A percentile compares a stretch with the other conserved stretches of the same genome.
phyloP scores from a whole-genome alignment of 2,329 filamentous ascomycete species.

The Fusarium sororula region DNA sequence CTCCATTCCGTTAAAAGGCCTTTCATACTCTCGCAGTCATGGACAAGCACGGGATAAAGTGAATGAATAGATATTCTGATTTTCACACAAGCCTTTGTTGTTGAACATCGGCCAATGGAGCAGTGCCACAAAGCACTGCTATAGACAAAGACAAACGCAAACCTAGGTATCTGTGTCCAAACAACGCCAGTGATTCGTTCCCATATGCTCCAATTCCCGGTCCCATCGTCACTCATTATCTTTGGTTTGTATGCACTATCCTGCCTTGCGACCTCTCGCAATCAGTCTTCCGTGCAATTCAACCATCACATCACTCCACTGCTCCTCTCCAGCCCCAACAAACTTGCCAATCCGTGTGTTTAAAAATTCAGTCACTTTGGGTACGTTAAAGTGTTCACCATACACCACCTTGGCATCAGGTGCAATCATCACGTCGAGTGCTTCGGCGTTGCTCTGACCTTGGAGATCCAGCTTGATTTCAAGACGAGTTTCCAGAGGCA shows the following conservation, averaged over 20 bases:
- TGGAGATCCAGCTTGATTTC: slow-evolving; percentile 67
- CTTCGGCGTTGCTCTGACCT: slow-evolving; percentile 55
- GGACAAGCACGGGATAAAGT: neutral
- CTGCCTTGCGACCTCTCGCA: slow-evolving; percentile 62
- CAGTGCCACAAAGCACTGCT: neutral
- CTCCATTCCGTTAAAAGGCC: neutral
- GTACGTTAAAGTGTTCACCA: slow-evolving; percentile 79
- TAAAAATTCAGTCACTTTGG: slow-evolving; percentile 79
- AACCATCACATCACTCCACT: slow-evolving; percentile 65
- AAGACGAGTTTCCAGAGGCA: slow-evolving; percentile 73
- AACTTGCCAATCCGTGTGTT: slow-evolving; percentile 59
- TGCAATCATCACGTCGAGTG: slow-evolving; percentile 63
- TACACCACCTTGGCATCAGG: slow-evolving; percentile 73
- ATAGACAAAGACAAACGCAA: slow-evolving; percentile 25
- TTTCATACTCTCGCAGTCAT: neutral
- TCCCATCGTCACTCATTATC: slow-evolving; percentile 45
- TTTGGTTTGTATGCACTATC: neutral
- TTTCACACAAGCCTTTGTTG: slow-evolving; percentile 11
- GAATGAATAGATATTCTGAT: neutral
- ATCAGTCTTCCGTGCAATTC: slow-evolving; percentile 66
- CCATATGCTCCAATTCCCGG: slow-evolving; percentile 23
- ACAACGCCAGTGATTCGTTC: slow-evolving; percentile 33
- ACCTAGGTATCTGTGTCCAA: slow-evolving; percentile 37
- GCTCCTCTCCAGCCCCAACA: slow-evolving; percentile 48
- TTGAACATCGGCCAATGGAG: slow-evolving; percentile 13